phyloP scores from a whole-genome alignment of 495 filamentous ascomycete genomes.

The Daldinia loculata region DNA sequence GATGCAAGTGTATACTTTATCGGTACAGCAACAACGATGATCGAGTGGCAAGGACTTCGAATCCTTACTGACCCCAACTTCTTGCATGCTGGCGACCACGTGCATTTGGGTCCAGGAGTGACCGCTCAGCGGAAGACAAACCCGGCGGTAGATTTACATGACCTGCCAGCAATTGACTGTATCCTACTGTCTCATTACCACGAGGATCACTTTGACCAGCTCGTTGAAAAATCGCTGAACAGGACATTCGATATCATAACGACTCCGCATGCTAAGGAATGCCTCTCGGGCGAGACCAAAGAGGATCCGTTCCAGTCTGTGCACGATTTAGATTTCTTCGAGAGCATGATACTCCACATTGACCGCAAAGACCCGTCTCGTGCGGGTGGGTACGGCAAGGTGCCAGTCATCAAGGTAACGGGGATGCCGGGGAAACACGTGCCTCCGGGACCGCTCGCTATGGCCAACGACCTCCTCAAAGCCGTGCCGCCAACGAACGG shows the following conservation, averaged over 20 bases:
- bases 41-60: conserved; percentile 70
- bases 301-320: conserved; percentile 64
- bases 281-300: conserved; percentile 50
- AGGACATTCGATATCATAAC: conserved; percentile 70
- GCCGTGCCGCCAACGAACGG: conserved; percentile 78
- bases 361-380: conserved; percentile 25
- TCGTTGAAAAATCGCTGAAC: conserved; percentile 66
- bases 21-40: conserved; percentile 72
- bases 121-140: conserved; percentile 61
- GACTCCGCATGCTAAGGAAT: conserved; percentile 67
- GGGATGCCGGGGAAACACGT: conserved; percentile 79
- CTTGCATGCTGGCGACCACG: conserved; percentile 73
- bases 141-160: conserved; percentile 67
- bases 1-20: conserved; percentile 62
- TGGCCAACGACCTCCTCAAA: conserved; percentile 64
- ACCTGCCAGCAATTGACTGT: conserved; percentile 67
- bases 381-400: conserved; percentile 30
- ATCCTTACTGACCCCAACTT: conserved; percentile 78
- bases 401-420: conserved; percentile 63
- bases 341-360: conserved; percentile 63
- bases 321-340: conserved; percentile 62
- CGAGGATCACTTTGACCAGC: conserved; percentile 70
- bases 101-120: conserved; percentile 72
- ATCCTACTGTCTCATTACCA: conserved; percentile 74
- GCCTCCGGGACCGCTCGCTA: conserved; percentile 58